Percentiles rank a stretch among this genome's conserved stretches.
Conservation (phyloP, 2,329 filamentous ascomycete species). For the Sarocladium brachiariae region DNA sequence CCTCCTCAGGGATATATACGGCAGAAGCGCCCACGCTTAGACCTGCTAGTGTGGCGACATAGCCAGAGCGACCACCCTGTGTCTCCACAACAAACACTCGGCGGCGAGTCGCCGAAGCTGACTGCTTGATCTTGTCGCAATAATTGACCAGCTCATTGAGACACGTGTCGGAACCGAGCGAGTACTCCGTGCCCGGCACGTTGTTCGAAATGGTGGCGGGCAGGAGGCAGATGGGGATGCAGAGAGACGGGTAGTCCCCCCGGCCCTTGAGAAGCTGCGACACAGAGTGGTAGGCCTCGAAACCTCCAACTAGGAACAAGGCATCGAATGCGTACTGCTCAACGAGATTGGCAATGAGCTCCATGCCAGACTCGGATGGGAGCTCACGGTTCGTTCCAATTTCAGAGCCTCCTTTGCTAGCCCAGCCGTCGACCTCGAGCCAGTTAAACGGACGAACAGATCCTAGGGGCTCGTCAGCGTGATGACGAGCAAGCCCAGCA, state of each 20-base stretch:
- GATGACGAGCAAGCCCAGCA: constrained; percentile 85
- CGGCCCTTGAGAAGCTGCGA: constrained; percentile 80
- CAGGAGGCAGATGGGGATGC: constrained; percentile 84
- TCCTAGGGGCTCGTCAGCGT: constrained; percentile 72
- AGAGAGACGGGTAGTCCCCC: constrained; percentile 72
- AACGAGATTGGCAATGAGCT: constrained; percentile 74
- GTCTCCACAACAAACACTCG: constrained; percentile 98
- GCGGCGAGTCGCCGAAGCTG: constrained; percentile 84
- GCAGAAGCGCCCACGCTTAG: constrained; percentile 87
- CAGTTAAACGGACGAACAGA: constrained; percentile 82
- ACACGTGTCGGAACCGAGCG: constrained; percentile 91
- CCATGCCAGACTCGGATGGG: constrained; percentile 77
- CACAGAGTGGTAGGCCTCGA: constrained; percentile 91
- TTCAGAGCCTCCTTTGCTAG: constrained; percentile 92
- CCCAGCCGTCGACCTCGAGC: constrained; percentile 93
- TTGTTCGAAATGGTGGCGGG: constrained; percentile 99
- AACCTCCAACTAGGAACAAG: constrained; percentile 87
- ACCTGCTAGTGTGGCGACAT: constrained; percentile 84
- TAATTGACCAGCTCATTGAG: constrained; percentile 91
- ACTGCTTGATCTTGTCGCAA: constrained; percentile 96
- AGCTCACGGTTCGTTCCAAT: constrained; percentile 96
- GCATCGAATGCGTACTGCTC: constrained; percentile 84
- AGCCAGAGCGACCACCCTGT: constrained; percentile 89
- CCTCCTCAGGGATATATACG: constrained; percentile 96
- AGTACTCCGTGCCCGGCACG: constrained; percentile 95